Evolutionary conservation across 106 monocot species (phyloP), one percentile per base, ranked within the genome.

Genomic region (Dendrobium huoshanense): DNA sequence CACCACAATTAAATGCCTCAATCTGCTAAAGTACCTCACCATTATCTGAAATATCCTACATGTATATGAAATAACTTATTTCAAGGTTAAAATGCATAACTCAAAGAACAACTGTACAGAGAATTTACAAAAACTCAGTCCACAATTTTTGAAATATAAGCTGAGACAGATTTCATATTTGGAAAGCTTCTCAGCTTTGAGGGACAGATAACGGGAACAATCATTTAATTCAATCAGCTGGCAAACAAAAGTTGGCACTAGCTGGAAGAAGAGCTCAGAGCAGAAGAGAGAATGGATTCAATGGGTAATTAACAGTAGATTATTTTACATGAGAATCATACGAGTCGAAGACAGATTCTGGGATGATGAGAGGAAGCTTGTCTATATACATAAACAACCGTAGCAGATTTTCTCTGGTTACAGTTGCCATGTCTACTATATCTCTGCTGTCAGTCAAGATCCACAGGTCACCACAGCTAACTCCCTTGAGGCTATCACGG

Each of bases 381-480:
- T 97, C 94, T 80, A 97, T 89, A 88, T 94, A 97, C 83, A 88
- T 82, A 82, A 92, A 94, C 31, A 97, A 85, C n/a, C 94, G 87
- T 80, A 85, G 86, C 76, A 97, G 77, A 80, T 97, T 97, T 76
- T 97, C 94, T 84, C 80, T 85, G 1, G 86, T 79, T 27, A 97
- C 78, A 1, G 92, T 94, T 19, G 68, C 81, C 89, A 83, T 90
- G 83, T 97, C 92, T 5, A 94, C 78, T 13, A 94, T 74, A 74
- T 97, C 96, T 80, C 82, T 87, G 80, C 73, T 75, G 51, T 94
- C 94, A 0, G 89, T 97, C 41, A 85, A 86, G 41, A 97, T 77
- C 96, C 96, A 97, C 27, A 97, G 55, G 27, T 97, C 96, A 3
- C 82, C 89, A 1, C 92, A 88, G 77, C 85, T 90, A 59, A 97